A percentile compares a stretch with the other conserved stretches of the same genome.
These are phyloP conservation scores for Brassica cretica DNA, from an alignment of 345 rosid genomes.

Conservation along the genomic window DNA sequence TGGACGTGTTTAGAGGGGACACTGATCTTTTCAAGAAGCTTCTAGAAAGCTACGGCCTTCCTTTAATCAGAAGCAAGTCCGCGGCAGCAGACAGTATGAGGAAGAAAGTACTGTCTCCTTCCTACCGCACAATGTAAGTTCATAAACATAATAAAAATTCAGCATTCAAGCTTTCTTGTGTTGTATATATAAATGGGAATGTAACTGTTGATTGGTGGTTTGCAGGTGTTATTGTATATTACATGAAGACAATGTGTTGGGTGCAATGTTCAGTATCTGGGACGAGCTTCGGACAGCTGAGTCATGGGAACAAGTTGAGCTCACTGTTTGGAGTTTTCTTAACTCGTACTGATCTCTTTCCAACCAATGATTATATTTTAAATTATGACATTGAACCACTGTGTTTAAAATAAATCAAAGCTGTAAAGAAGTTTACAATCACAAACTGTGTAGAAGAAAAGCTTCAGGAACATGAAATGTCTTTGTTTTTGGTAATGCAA, in stretches of 20 bases:
- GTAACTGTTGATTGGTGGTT: constrained; percentile 10
- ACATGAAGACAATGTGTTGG: constrained; percentile 84
- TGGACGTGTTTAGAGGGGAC: constrained; percentile 83
- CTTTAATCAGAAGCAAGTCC: constrained; percentile 48
- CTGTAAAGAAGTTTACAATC: not conserved
- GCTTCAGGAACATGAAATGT: not conserved
- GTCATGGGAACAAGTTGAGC: constrained; percentile 91
- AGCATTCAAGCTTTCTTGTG: constrained; percentile 1
- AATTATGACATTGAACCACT: too few relatives aligned
- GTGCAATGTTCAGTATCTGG: constrained; percentile 80
- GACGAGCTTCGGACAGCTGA: constrained; percentile 58
- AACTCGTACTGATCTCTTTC: constrained; percentile 50
- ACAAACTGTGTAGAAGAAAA: constrained; percentile 2
- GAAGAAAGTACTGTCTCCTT: constrained; percentile 53
- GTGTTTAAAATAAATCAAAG: not conserved
- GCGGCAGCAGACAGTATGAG: constrained; percentile 16
- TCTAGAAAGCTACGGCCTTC: constrained; percentile 71
- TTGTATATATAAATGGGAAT: not conserved
- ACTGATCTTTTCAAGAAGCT: constrained; percentile 58
- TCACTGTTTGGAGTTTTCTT: constrained; percentile 71
- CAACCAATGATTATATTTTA: not conserved
- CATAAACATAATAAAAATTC: not conserved
- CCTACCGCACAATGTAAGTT: constrained; percentile 91
- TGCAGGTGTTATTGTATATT: constrained; percentile 88
- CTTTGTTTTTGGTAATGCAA: not conserved